A percentile compares a stretch with the other conserved stretches of the same genome.
These are phyloP conservation scores for Boletus insuetus DNA, from an alignment of 768 basidiomycete genomes.

Conservation along the genomic window DNA sequence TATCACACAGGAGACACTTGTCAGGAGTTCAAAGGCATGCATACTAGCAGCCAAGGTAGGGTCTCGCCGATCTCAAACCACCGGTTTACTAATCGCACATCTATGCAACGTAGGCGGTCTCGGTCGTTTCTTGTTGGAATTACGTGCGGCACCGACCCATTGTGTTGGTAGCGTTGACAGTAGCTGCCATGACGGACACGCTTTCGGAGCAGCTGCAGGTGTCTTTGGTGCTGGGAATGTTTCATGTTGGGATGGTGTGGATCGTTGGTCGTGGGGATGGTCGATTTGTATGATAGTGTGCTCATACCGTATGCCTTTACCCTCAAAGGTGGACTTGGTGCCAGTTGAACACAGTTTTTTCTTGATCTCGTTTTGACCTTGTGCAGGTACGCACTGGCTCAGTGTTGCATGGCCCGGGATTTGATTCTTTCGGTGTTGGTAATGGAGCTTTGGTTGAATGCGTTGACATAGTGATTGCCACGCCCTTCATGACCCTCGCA, in stretches of 20 bases:
- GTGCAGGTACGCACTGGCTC: too few relatives aligned
- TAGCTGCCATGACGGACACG: constrained; percentile 45
- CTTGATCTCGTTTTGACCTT: too few relatives aligned
- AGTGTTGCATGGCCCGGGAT: too few relatives aligned
- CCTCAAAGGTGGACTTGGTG: too few relatives aligned
- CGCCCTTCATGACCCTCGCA: too few relatives aligned
- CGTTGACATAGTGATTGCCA: too few relatives aligned
- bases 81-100: background rate
- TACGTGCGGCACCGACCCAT: constrained; percentile 24
- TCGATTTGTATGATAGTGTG: background rate
- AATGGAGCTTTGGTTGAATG: too few relatives aligned
- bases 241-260: constrained; percentile 38
- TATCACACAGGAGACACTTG: constrained; percentile 18
- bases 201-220: constrained; percentile 39
- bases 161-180: constrained; percentile 28
- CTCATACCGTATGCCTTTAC: background rate
- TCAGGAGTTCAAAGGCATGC: constrained; percentile 35
- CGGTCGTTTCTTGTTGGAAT: constrained; percentile 20
- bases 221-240: constrained; percentile 37
- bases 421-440: too few relatives aligned
- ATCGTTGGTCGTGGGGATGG: background rate
- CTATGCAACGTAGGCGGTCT: constrained; percentile 21
- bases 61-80: background rate
- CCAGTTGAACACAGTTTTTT: too few relatives aligned
- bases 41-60: constrained; percentile 37